Evolutionary conservation across 2,329 filamentous ascomycete species (phyloP), one percentile per base, ranked within the genome.

Genomic region (Fusarium newnesense): DNA sequence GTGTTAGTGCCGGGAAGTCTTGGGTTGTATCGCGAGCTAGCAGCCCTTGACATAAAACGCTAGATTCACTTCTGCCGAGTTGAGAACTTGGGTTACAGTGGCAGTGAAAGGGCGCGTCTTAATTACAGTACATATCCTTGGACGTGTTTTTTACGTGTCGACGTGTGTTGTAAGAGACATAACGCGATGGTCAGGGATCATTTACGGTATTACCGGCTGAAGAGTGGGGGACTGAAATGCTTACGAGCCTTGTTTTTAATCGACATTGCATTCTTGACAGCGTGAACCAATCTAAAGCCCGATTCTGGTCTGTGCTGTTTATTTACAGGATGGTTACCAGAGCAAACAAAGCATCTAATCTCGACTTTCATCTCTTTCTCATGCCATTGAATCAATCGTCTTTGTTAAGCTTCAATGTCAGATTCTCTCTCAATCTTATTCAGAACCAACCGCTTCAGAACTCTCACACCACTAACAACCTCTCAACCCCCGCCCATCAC

Each of bases 241-340:
- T 30, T 6, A 34, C 12, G 56, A 59, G 67, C 26, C 37, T 18
- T 57, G 37, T 40, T 59, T 58, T 64, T 57, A 30, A 46, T 62
- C 32, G 36, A 43, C 37, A 46, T 61, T 52, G 52, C 40, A 63
- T 62, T 37, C 40, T 53, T 47, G 8, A 19, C 30, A 32, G n/a
- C 30, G 46, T 36, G 40, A 60, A 44, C 43, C 16, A 28, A 60
- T 64, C 62, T 54, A 32, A 37, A 56, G 63, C 61, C 61, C 21
- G 50, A 13, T 9, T 64, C 63, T 67, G 69, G 63, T 69, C 74
- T 76, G 66, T 76, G 71, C 69, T 68, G 61, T 70, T 69, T 69
- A 43, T 50, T 69, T 43, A 72, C 49, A 24, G 26, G 36, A 56
- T 44, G 46, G 62, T 67, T 74, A 64, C 60, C 64, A 60, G 21